Evolutionary conservation across 2,329 filamentous ascomycete species (phyloP).

Genomic region (Onygenales sp.): DNA sequence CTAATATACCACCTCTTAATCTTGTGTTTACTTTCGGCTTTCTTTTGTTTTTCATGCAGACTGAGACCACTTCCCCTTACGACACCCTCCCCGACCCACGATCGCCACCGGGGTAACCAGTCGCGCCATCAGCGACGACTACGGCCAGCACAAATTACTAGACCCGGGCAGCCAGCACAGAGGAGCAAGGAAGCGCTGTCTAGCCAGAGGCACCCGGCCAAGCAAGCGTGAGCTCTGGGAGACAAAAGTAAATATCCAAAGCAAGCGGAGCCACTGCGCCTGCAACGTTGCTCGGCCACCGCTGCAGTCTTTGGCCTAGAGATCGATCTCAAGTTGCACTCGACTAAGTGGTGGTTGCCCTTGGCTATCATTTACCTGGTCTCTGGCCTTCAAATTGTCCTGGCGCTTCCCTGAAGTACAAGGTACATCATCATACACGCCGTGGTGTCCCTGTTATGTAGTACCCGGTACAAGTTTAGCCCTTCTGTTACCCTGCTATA

Average conservation of each 20-base stretch:
- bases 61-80: neutral
- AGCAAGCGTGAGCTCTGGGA: too few species aligned
- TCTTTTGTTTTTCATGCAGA: neutral
- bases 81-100: neutral
- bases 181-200: too few species aligned
- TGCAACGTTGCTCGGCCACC: constrained; percentile 9
- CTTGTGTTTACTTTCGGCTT: neutral
- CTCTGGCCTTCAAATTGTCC: neutral
- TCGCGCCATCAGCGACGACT: too few species aligned
- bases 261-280: constrained; percentile 6
- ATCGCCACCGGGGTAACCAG: neutral
- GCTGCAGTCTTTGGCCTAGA: neutral
- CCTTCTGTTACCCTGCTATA: neutral
- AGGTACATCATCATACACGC: neutral
- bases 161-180: neutral
- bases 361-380: neutral
- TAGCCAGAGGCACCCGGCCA: too few species aligned
- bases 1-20: neutral
- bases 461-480: neutral
- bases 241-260: neutral
- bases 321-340: neutral
- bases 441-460: neutral
- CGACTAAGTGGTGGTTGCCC: neutral
- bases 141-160: too few species aligned
- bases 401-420: neutral